phyloP scores from a whole-genome alignment of 192 early-diverging fungal species.

The Neocallimastix lanati region DNA sequence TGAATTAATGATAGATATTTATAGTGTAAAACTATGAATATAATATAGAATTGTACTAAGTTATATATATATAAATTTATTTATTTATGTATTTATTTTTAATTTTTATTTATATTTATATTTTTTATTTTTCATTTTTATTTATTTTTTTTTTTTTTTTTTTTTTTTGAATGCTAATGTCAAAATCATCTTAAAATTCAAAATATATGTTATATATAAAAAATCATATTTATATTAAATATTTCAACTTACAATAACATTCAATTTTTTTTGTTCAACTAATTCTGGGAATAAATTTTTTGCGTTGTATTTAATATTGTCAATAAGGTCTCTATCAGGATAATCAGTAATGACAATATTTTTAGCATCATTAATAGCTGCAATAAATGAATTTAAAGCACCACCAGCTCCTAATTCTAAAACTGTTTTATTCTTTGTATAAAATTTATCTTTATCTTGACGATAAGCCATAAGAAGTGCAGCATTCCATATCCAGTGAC shows the following conservation, averaged over 20 bases:
- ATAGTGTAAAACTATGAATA: too few relatives aligned
- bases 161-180: too few relatives aligned
- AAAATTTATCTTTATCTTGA: not conserved
- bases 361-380: not conserved
- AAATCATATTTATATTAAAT: too few relatives aligned
- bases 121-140: too few relatives aligned
- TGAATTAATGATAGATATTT: too few relatives aligned
- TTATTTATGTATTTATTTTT: too few relatives aligned
- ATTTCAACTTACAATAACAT: not conserved
- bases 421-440: not conserved
- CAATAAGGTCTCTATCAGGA: not conserved
- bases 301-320: not conserved
- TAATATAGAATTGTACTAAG: too few relatives aligned
- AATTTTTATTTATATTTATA: too few relatives aligned
- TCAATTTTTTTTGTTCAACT: not conserved
- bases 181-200: too few relatives aligned
- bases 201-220: too few relatives aligned
- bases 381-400: not conserved
- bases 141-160: too few relatives aligned
- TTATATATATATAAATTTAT: too few relatives aligned
- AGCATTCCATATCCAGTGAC: not conserved
- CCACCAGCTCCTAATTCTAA: not conserved
- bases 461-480: not conserved
- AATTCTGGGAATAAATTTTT: not conserved
- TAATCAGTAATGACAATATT: not conserved